Percentiles rank a stretch among this genome's conserved stretches.
These are phyloP conservation scores for Moelleriella libera DNA, from an alignment of 2,329 filamentous ascomycete genomes.

Conservation along the genomic window DNA sequence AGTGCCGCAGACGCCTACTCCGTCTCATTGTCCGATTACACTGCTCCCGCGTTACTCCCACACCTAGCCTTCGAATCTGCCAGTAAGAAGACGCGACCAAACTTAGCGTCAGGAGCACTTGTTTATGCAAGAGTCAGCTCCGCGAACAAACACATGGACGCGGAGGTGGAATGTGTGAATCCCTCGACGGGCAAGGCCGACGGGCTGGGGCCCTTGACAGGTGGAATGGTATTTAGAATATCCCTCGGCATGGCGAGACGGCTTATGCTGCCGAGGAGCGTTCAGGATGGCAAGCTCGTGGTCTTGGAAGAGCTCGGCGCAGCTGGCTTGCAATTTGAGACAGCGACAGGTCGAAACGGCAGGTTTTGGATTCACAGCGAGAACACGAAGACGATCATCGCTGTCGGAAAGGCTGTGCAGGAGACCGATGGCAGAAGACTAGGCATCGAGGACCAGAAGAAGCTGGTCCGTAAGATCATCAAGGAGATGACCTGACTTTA, in stretches of 20 bases:
- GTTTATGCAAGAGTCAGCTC: slow-evolving; percentile 79
- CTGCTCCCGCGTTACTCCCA: slow-evolving; percentile 54
- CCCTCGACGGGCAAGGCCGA: slow-evolving; percentile 77
- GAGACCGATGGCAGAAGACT: slow-evolving; percentile 60
- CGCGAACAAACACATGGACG: slow-evolving; percentile 70
- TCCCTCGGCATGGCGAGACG: slow-evolving; percentile 72
- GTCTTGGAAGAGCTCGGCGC: slow-evolving; percentile 66
- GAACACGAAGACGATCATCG: slow-evolving; percentile 55
- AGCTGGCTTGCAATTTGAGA: slow-evolving; percentile 76
- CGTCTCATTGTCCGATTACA: slow-evolving; percentile 58
- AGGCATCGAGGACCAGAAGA: slow-evolving; percentile 52
- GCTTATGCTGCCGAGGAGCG: slow-evolving; percentile 51
- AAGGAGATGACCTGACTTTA: slow-evolving; percentile 36
- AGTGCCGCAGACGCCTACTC: slow-evolving; percentile 65
- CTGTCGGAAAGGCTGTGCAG: slow-evolving; percentile 64
- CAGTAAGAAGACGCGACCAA: slow-evolving; percentile 79
- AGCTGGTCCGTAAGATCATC: slow-evolving; percentile 51
- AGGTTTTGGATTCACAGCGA: slow-evolving; percentile 83
- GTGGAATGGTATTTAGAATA: slow-evolving; percentile 76
- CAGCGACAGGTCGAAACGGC: slow-evolving; percentile 85
- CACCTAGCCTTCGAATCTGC: slow-evolving; percentile 89
- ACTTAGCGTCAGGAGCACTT: slow-evolving; percentile 58
- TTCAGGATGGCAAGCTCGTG: slow-evolving; percentile 48
- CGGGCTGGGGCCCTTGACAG: slow-evolving; percentile 68
- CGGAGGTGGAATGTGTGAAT: slow-evolving; percentile 83